A percentile compares a stretch with the other conserved stretches of the same genome.
phyloP scores from a whole-genome alignment of 2,329 filamentous ascomycete genomes.

The Calonectria ilicicola region DNA sequence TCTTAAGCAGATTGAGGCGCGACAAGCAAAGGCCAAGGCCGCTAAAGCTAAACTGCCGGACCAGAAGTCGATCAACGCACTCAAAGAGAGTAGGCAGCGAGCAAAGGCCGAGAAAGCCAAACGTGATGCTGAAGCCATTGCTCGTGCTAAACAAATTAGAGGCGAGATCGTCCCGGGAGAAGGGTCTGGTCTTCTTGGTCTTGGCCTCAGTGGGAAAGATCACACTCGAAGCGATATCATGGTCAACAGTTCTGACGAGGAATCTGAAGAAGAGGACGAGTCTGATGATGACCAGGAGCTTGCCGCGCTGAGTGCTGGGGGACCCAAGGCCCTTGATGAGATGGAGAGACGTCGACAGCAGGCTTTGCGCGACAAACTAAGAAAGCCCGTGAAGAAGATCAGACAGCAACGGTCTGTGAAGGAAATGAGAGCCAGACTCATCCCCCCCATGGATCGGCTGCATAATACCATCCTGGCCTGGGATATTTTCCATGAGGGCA shows the following conservation, averaged over 20 bases:
- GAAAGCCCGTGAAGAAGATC: slow-evolving; percentile 85
- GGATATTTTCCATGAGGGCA: slow-evolving; percentile 93
- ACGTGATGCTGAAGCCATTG: slow-evolving; percentile 78
- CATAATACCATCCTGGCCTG: slow-evolving; percentile 90
- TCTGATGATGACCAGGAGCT: slow-evolving; percentile 64
- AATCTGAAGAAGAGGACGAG: slow-evolving; percentile 75
- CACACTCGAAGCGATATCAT: slow-evolving; percentile 89
- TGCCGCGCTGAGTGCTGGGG: slow-evolving; percentile 61
- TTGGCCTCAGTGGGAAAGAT: slow-evolving; percentile 82
- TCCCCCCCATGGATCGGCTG: slow-evolving; percentile 86
- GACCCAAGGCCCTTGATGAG: slow-evolving; percentile 62
- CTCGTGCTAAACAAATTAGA: slow-evolving; percentile 68
- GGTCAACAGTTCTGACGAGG: slow-evolving; percentile 85
- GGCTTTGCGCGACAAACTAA: slow-evolving; percentile 66
- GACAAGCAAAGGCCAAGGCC: slow-evolving; percentile 45
- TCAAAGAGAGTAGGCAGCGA: slow-evolving; percentile 79
- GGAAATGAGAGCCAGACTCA: slow-evolving; percentile 92
- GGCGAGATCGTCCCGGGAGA: slow-evolving; percentile 67
- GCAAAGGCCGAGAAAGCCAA: slow-evolving; percentile 81
- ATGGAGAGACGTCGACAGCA: slow-evolving; percentile 59
- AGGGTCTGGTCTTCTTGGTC: slow-evolving; percentile 80
- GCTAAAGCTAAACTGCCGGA: slow-evolving; percentile 48
- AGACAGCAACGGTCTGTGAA: slow-evolving; percentile 85
- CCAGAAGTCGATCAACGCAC: slow-evolving; percentile 52
- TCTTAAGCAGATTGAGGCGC: slow-evolving; percentile 60